phyloP scores from a whole-genome alignment of 176 grass and related monocot species.

The Bolboschoenus planiculmis region DNA sequence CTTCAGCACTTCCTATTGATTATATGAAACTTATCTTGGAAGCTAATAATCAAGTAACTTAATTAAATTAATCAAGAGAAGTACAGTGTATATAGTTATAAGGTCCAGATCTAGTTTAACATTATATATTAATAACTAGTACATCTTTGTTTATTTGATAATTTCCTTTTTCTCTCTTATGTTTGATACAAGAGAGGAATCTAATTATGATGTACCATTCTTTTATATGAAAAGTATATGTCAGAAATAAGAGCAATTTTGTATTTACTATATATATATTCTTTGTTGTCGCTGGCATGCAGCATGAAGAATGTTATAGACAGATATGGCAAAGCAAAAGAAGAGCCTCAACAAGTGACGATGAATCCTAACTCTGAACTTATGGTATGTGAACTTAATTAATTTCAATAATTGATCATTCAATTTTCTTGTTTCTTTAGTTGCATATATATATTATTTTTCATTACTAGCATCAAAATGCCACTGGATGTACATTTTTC shows the following conservation, averaged over 20 bases:
- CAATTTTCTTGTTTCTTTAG: neutral
- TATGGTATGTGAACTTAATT: neutral
- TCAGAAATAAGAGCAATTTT: neutral
- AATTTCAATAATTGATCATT: neutral
- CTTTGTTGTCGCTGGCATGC: neutral
- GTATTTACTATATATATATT: neutral
- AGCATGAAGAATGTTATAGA: slow-evolving; percentile 82
- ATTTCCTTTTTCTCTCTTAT: neutral
- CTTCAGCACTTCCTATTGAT: neutral
- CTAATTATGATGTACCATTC: neutral
- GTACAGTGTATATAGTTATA: neutral
- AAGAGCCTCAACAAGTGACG: slow-evolving; percentile 36
- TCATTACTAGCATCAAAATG: neutral
- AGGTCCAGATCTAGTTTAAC: neutral
- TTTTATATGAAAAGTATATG: neutral
- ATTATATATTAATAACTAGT: neutral
- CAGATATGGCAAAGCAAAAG: slow-evolving; percentile 53
- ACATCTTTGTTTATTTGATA: neutral
- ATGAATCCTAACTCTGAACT: slow-evolving; percentile 52
- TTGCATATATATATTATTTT: neutral
- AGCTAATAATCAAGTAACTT: neutral
- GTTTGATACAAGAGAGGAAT: neutral
- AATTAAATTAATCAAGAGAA: neutral
- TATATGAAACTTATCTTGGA: neutral
- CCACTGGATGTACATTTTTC: neutral